phyloP scores from a whole-genome alignment of 2,329 filamentous ascomycete species.

The Akanthomyces lecanii region DNA sequence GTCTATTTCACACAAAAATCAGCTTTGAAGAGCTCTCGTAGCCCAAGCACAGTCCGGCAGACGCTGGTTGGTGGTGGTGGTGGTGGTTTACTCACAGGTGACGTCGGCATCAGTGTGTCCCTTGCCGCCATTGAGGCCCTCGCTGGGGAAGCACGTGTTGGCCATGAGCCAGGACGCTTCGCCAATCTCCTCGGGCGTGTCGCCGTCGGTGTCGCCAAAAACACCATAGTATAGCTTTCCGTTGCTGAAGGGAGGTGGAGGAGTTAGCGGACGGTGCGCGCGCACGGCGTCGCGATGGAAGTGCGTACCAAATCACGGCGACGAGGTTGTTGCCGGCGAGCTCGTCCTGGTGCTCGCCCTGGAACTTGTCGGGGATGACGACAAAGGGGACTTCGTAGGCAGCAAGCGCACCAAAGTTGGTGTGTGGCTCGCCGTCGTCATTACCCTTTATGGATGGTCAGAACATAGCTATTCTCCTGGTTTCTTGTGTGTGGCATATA shows the following conservation, averaged over 20 bases:
- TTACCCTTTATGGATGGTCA: neutral
- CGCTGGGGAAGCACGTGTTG: slow-evolving; percentile 8
- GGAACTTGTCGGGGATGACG: slow-evolving; percentile 9
- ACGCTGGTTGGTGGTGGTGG: too few species aligned
- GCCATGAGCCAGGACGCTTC: slow-evolving; percentile 9
- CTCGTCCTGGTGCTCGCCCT: neutral
- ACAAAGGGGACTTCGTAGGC: slow-evolving; percentile 7
- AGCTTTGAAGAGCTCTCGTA: too few species aligned
- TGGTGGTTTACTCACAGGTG: neutral
- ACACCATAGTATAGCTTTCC: slow-evolving; percentile 11
- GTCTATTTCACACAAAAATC: neutral
- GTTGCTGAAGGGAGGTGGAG: neutral
- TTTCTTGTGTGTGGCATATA: neutral
- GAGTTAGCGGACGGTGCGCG: neutral
- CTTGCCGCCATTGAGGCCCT: slow-evolving; percentile 8
- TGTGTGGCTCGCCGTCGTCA: neutral
- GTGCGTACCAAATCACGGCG: slow-evolving; percentile 1
- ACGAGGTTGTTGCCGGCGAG: slow-evolving; percentile 9
- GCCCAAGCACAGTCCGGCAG: too few species aligned
- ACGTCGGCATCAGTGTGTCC: slow-evolving; percentile 1
- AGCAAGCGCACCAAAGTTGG: slow-evolving; percentile 5
- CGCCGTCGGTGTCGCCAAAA: slow-evolving; percentile 8
- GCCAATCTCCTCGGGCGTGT: slow-evolving; percentile 8
- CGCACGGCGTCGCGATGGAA: neutral
- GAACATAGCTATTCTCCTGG: neutral